These are phyloP conservation scores for Gamarada debralockiae DNA, from an alignment of 495 filamentous ascomycete species.

Conservation along the genomic window DNA sequence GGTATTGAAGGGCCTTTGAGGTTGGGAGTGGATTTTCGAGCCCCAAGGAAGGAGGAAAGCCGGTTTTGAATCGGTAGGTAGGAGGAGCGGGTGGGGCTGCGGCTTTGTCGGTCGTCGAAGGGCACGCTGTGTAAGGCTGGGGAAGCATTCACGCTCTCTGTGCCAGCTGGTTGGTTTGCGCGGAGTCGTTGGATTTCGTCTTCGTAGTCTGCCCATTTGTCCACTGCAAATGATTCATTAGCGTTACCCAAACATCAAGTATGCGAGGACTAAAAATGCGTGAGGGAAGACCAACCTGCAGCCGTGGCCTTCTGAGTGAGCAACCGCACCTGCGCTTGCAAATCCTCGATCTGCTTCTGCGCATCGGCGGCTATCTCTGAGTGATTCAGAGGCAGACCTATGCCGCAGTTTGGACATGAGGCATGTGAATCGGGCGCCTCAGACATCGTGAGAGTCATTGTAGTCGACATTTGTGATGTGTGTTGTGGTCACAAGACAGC, in stretches of 20 bases:
- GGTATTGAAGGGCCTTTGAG: slow-evolving; percentile 16
- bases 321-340: slow-evolving; percentile 72
- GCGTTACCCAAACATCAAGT: neutral
- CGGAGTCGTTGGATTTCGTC: slow-evolving; percentile 58
- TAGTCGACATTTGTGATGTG: slow-evolving; percentile 20
- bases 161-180: slow-evolving; percentile 33
- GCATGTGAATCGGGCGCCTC: neutral
- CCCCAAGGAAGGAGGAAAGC: slow-evolving; percentile 64
- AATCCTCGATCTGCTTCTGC: slow-evolving; percentile 69
- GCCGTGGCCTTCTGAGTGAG: slow-evolving; percentile 74
- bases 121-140: slow-evolving; percentile 22
- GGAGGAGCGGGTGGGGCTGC: slow-evolving; percentile 37
- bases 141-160: slow-evolving; percentile 2
- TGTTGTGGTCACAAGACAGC: slow-evolving; percentile 24
- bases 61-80: slow-evolving; percentile 30
- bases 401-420: slow-evolving; percentile 23
- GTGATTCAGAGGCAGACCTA: slow-evolving; percentile 10
- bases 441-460: slow-evolving; percentile 24
- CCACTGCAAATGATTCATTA: slow-evolving; percentile 25
- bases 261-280: too few species aligned
- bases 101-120: slow-evolving; percentile 17
- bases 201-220: slow-evolving; percentile 93
- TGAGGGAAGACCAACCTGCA: slow-evolving; percentile 56
- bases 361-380: slow-evolving; percentile 35
- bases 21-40: slow-evolving; percentile 45